Base-by-base conservation (phyloP, 495 filamentous ascomycete species). In the Penicillium lagena region DNA sequence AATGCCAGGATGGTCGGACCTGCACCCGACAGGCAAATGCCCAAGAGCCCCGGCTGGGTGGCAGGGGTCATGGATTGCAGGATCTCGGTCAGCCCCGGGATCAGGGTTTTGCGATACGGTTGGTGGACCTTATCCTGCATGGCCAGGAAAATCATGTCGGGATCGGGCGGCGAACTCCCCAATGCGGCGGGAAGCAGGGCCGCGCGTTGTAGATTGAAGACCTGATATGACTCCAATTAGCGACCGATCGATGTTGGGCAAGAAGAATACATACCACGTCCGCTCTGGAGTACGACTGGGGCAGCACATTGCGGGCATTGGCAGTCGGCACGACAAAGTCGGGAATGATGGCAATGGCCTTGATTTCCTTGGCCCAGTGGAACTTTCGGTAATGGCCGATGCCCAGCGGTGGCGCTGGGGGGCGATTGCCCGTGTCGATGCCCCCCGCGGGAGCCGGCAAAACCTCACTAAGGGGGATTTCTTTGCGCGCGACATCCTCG, bases 51-150 rank as follows among this genome's bases (percentile, higher is more conserved):
- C 7, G 88, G 86, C 58, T 95, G 86, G 15, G 83, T 82, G 55
- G 78, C 75, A 1, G 90, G 91, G 15, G 81, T 91, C 64, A 98
- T 83, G 29, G 82, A 86, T 57, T 84, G 79, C 30, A 97, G 82
- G 46, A 96, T 87, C 56, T 94, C 86, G n/a, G 85, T 83, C 42
- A 98, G 69, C 1, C 93, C 90, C 2, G 91, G 93, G 49, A 98
- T 90, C 39, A 98, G 75, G 10, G 75, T 83, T 61, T 87, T 81
- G 35, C 93, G 82, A 67, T 97, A 96, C 9, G 87, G 91, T 63
- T 98, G 93, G 64, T 98, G 93, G 33, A 98, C 75, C 63, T 89
- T 93, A 69, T 98, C 93, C 66, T 95, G 90, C 93, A 98, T 98
- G 27, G 88, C 91, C 27, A 90, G 76, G 70, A 89, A 95, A 60